Percentiles rank a stretch among this genome's conserved stretches.
phyloP scores from a whole-genome alignment of 176 grass and related monocot genomes.

The Echinochloa phyllopogon region DNA sequence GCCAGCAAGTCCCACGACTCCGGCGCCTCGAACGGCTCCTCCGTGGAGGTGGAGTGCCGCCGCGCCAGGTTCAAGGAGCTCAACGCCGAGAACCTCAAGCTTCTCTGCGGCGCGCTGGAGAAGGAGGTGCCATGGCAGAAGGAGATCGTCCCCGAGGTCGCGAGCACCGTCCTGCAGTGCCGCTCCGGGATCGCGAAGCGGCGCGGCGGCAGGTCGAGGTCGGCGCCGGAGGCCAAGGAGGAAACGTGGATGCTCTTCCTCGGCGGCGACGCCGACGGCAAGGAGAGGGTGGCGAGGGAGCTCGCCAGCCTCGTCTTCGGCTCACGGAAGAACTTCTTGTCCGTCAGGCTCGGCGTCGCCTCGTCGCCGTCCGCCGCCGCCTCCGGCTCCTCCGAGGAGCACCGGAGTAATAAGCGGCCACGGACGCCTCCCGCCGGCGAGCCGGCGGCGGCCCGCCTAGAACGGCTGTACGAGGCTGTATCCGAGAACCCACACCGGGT shows the following conservation, averaged over 20 bases:
- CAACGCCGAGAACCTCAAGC: slow-evolving; percentile 84
- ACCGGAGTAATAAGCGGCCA: slow-evolving; percentile 59
- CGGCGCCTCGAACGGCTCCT: slow-evolving; percentile 56
- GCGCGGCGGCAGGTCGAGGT: slow-evolving; percentile 52
- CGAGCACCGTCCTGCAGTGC: slow-evolving; percentile 77
- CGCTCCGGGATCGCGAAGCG: slow-evolving; percentile 77
- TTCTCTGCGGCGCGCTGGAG: slow-evolving; percentile 77
- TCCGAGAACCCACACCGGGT: slow-evolving; percentile 68
- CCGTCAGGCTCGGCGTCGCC: slow-evolving; percentile 40
- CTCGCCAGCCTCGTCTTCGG: slow-evolving; percentile 83
- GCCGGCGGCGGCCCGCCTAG: slow-evolving; percentile 37
- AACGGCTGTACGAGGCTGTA: slow-evolving; percentile 64
- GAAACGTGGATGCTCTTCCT: slow-evolving; percentile 93
- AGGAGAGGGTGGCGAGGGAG: slow-evolving; percentile 74
- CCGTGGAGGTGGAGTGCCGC: slow-evolving; percentile 66
- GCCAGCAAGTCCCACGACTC: slow-evolving; percentile 43
- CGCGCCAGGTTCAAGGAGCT: slow-evolving; percentile 94
- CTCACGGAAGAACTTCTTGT: slow-evolving; percentile 55
- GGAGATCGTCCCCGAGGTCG: slow-evolving; percentile 72
- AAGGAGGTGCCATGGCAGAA: slow-evolving; percentile 88
- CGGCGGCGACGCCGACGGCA: slow-evolving; percentile 69
- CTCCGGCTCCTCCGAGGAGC: slow-evolving; percentile 50
- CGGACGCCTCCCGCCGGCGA: slow-evolving; percentile 38
- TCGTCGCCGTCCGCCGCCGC: slow-evolving; percentile 33
- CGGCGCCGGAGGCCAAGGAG: slow-evolving; percentile 57